Percentiles rank a stretch among this genome's conserved stretches.
Conservation (phyloP, 139 green algal species). For the Eudorina sp. region DNA sequence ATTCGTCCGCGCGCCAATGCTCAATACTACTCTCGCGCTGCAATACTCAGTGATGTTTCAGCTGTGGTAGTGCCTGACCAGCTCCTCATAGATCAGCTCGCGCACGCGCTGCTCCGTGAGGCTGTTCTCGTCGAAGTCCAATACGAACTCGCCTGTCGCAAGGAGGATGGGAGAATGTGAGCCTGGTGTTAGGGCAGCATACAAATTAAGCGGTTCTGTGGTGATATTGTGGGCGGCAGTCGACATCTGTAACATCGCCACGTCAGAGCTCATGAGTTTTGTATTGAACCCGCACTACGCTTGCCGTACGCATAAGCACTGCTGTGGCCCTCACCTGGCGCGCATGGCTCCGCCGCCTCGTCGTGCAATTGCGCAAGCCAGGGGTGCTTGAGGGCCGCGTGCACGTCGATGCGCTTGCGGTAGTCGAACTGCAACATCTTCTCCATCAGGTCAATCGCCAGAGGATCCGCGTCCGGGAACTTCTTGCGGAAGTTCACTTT, state of each 20-base stretch:
- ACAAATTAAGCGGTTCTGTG: no score
- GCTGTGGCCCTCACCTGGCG: slow-evolving; percentile 66
- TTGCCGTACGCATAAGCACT: no score
- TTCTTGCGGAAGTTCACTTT: slow-evolving; percentile 65
- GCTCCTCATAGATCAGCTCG: slow-evolving; percentile 86
- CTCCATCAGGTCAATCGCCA: slow-evolving; percentile 90
- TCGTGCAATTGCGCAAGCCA: slow-evolving; percentile 93
- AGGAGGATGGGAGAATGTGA: no score
- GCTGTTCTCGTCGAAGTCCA: slow-evolving; percentile 93
- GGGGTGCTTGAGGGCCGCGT: slow-evolving; percentile 89
- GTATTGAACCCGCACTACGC: no score
- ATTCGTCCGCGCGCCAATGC: no score
- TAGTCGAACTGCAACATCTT: slow-evolving; percentile 96
- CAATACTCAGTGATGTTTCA: background rate
- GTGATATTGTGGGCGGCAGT: no score
- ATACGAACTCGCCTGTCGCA: slow-evolving; percentile 86
- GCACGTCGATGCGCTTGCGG: slow-evolving; percentile 86
- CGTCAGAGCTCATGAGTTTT: no score
- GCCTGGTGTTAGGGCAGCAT: no score
- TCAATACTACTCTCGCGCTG: no score
- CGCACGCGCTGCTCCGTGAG: slow-evolving; percentile 83
- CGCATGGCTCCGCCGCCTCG: slow-evolving; percentile 75
- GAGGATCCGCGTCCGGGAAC: slow-evolving; percentile 81
- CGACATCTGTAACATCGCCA: no score
- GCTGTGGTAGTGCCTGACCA: slow-evolving; percentile 72